These are phyloP conservation scores for Microdochium bolleyi DNA, from an alignment of 2,329 filamentous ascomycete genomes.

Conservation along the genomic window DNA sequence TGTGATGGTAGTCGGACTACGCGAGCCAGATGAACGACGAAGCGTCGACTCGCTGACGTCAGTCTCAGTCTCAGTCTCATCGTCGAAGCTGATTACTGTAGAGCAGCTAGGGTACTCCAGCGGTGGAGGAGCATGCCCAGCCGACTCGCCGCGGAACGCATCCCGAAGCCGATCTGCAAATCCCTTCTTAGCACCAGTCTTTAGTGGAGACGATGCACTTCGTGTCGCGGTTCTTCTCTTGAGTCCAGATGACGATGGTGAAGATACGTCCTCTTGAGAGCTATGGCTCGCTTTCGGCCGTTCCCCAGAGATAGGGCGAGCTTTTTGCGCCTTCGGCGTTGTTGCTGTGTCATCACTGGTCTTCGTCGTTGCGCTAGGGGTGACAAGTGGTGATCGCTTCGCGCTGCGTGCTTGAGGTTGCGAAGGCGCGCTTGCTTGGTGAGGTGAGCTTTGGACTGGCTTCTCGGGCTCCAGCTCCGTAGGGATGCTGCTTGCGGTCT, in stretches of 20 bases:
- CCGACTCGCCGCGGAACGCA: slow-evolving; percentile 56
- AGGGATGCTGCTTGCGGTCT: slow-evolving; percentile 18
- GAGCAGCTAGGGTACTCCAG: slow-evolving; percentile 41
- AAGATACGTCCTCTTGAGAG: slow-evolving; percentile 21
- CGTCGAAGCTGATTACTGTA: slow-evolving; percentile 21
- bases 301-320: slow-evolving; percentile 13
- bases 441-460: slow-evolving; percentile 11
- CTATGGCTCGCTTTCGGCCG: slow-evolving; percentile 12
- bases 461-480: slow-evolving; percentile 9
- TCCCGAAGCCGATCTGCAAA: slow-evolving; percentile 52
- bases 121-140: slow-evolving; percentile 33
- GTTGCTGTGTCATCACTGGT: not conserved
- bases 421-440: slow-evolving; percentile 10
- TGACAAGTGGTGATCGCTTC: not conserved
- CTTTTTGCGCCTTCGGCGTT: not conserved
- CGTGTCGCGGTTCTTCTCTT: slow-evolving; percentile 50
- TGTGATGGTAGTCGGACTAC: slow-evolving; percentile 20
- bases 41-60: not conserved
- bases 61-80: not conserved
- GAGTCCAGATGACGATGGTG: slow-evolving; percentile 29
- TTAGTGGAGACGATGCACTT: slow-evolving; percentile 38
- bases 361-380: not conserved
- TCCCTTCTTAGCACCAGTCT: slow-evolving; percentile 36
- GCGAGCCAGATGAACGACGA: slow-evolving; percentile 18
- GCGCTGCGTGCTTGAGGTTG: slow-evolving; percentile 1